Conservation (phyloP, 805 yeast genomes). For the Kazachstania psychrophila region DNA sequence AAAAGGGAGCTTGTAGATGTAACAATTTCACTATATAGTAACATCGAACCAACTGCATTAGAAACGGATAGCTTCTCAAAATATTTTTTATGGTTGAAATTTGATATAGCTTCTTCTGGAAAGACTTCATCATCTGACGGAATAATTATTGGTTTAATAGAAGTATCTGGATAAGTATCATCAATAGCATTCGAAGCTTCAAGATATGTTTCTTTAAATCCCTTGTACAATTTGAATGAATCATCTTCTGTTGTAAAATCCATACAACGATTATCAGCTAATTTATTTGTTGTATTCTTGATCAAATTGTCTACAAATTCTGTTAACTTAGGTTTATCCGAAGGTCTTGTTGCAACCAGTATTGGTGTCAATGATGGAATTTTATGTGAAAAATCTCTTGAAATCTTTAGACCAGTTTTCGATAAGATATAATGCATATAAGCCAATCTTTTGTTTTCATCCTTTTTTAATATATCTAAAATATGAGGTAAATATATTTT, state of each 20-base stretch:
- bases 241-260: constrained; percentile 32
- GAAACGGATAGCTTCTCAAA: constrained; percentile 30
- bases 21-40: constrained; percentile 78
- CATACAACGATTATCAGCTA: constrained; percentile 35
- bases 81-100: constrained; percentile 56
- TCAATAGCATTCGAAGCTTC: constrained; percentile 9
- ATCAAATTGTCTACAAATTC: constrained; percentile 13
- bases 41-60: constrained; percentile 47
- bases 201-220: constrained; percentile 9
- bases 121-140: constrained; percentile 33
- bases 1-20: constrained; percentile 78
- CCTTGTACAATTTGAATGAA: constrained; percentile 16
- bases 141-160: constrained; percentile 42
- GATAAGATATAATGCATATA: constrained; percentile 51
- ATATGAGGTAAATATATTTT: constrained; percentile 29
- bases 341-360: constrained; percentile 32
- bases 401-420: constrained; percentile 48
- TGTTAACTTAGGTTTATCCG: constrained; percentile 6
- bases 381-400: constrained; percentile 45
- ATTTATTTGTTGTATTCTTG: constrained; percentile 20
- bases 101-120: constrained; percentile 49
- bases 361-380: constrained; percentile 66
- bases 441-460: constrained; percentile 40
- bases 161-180: constrained; percentile 45
- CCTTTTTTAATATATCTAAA: constrained; percentile 33